Evolutionary conservation across 2,329 filamentous ascomycete genomes (phyloP).

Genomic region (Trichoderma sp.): DNA sequence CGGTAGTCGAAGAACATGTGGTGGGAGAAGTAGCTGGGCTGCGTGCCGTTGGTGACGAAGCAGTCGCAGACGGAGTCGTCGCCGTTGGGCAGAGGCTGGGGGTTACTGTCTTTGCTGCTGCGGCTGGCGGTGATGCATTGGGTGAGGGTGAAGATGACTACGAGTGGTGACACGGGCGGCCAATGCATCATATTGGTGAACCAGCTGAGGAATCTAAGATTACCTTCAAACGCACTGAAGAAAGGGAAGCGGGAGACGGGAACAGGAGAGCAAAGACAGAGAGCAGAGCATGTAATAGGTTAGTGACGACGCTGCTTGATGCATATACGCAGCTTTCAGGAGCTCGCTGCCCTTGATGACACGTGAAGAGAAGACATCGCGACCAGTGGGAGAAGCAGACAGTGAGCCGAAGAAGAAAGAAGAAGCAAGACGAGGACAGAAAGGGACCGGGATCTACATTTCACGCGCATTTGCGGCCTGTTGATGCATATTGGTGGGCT

Average conservation of each 20-base stretch:
- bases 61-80: conserved; percentile 50
- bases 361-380: conserved; percentile 5
- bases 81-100: conserved; percentile 29
- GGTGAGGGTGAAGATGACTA: conserved; percentile 10
- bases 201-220: background rate
- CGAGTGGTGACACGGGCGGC: conserved; percentile 3
- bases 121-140: conserved; percentile 7
- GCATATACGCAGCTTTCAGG: background rate
- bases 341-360: background rate
- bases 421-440: background rate
- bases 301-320: background rate
- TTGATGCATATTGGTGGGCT: conserved; percentile 20
- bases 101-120: background rate
- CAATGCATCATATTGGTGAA: conserved; percentile 12
- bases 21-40: conserved; percentile 47
- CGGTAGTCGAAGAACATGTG: conserved; percentile 57
- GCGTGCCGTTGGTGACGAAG: conserved; percentile 52
- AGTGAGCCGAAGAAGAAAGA: background rate
- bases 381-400: background rate
- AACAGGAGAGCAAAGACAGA: background rate
- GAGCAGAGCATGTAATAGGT: background rate
- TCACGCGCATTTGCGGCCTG: background rate
- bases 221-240: background rate
- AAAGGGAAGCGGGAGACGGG: background rate
- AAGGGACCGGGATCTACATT: background rate